These are phyloP conservation scores for Ophiostoma pallidulum DNA, from an alignment of 2,329 filamentous ascomycete genomes.

Conservation along the genomic window DNA sequence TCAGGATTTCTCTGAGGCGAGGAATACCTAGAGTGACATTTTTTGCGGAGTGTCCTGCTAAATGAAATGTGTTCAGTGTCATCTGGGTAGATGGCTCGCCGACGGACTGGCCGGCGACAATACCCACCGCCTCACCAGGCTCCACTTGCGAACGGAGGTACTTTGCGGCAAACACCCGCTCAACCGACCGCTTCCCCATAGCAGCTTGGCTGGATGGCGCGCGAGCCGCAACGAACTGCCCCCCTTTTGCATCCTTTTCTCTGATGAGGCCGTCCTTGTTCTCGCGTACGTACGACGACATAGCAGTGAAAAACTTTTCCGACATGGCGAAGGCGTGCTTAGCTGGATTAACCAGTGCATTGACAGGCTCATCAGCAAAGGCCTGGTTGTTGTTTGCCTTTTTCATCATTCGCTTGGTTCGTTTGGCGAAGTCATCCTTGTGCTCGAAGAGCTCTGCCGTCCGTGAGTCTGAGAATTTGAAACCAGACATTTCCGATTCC, in stretches of 20 bases:
- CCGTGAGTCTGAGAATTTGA: slow-evolving; percentile 52
- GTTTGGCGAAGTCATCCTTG: slow-evolving; percentile 56
- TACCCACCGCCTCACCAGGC: slow-evolving; percentile 91
- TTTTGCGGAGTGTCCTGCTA: slow-evolving; percentile 95
- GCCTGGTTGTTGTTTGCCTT: slow-evolving; percentile 48
- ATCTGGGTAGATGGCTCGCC: slow-evolving; percentile 98
- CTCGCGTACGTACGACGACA: slow-evolving; percentile 67
- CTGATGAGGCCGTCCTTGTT: slow-evolving; percentile 58
- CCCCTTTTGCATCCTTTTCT: slow-evolving; percentile 35
- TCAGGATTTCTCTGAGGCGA: slow-evolving; percentile 90
- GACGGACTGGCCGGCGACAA: slow-evolving; percentile 92
- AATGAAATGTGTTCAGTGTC: slow-evolving; percentile 99
- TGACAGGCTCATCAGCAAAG: slow-evolving; percentile 64
- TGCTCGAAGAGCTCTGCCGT: slow-evolving; percentile 39
- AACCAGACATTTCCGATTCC: slow-evolving; percentile 65
- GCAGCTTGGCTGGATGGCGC: slow-evolving; percentile 25
- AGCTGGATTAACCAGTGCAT: slow-evolving; percentile 63
- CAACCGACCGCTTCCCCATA: slow-evolving; percentile 62
- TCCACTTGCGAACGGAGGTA: slow-evolving; percentile 89
- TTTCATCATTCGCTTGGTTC: slow-evolving; percentile 75
- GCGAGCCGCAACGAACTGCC: not conserved
- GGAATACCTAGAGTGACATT: slow-evolving; percentile 99
- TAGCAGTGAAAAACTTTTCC: slow-evolving; percentile 67
- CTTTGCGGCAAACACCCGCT: slow-evolving; percentile 79
- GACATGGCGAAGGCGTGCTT: slow-evolving; percentile 79